These are phyloP conservation scores for Solanum corneliomulleri DNA, from an alignment of 257 asterid species.

Conservation along the genomic window DNA sequence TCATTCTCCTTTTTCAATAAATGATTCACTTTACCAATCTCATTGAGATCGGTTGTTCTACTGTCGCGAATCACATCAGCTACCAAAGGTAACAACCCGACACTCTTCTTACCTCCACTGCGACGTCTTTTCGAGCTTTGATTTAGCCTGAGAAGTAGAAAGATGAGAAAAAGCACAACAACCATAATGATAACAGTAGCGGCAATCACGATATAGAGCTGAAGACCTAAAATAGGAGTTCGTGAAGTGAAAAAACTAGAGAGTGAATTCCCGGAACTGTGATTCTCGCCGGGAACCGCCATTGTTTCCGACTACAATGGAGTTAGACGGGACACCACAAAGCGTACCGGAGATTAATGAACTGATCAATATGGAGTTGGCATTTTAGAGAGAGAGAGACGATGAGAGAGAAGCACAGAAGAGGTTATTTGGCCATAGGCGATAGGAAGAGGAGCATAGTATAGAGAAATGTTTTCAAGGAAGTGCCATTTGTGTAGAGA, in stretches of 20 bases:
- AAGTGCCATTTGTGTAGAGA: neutral
- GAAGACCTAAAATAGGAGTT: constrained; percentile 69
- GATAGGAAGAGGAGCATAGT: neutral
- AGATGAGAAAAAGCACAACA: constrained; percentile 28
- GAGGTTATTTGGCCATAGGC: neutral
- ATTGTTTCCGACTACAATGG: constrained; percentile 2
- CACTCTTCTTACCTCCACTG: constrained; percentile 21
- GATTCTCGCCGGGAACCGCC: constrained; percentile 31
- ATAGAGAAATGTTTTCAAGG: neutral
- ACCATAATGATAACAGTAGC: constrained; percentile 35
- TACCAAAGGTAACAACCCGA: constrained; percentile 53
- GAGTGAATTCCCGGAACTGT: constrained; percentile 14
- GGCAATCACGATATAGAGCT: constrained; percentile 48
- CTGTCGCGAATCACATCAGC: constrained; percentile 18
- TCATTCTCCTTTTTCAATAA: constrained; percentile 12
- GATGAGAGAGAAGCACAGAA: neutral
- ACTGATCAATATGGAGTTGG: neutral
- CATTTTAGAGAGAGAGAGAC: neutral
- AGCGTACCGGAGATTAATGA: neutral
- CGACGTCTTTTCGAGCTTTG: constrained; percentile 41
- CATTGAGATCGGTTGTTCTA: constrained; percentile 23
- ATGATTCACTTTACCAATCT: constrained; percentile 1
- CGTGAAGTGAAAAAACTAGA: constrained; percentile 23
- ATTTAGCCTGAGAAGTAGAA: constrained; percentile 26
- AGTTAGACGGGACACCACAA: neutral